Base-by-base conservation (phyloP, 2,329 filamentous ascomycete genomes). In the Venturia asperata region DNA sequence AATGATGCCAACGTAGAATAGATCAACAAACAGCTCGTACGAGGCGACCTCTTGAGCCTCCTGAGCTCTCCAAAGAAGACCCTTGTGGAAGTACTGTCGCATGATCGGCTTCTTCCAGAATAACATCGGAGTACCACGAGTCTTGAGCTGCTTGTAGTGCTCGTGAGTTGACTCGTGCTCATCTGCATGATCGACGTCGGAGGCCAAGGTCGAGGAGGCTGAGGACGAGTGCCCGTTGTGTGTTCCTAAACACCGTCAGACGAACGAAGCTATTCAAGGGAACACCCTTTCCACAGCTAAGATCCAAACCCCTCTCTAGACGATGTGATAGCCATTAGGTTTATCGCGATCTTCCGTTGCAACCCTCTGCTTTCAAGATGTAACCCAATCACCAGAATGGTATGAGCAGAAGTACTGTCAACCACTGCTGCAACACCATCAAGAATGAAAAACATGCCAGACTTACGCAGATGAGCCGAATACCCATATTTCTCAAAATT, bases 401-500 rank as follows among this genome's bases (percentile, higher is more conserved):
- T 15, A 45, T 17, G 15, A 17, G 17, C 13, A 10, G 45, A 47
- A 9, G 5, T 3, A 24, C 5, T 47, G 17, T 9, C 3, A 2
- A 47, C 9, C 5, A 47, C 21, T 19, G 45, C 45, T 24, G n/a
- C 45, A 11, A 21, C 24, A 9, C 11, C 10, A 9, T 9, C 9
- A 24, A 47, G 27, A 19, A 34, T 17, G 5, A 34, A 11, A 34
- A 55, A 34, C 11, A 30, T 62, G 69, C 24, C 45, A 66, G 77
- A 82, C 64, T 80, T 82, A 65, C 84, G 77, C 63, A 87, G 73
- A 71, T 83, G 80, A 37, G 84, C 84, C 61, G 78, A 79, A 70
- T 86, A 88, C 1, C 86, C 85, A 74, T 85, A 88, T 70, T 84
- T 84, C 64, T 79, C 80, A 71, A 87, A 87, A 70, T 83, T 87